Percentiles rank a stretch among this genome's conserved stretches.
phyloP scores from a whole-genome alignment of 2,329 filamentous ascomycete genomes.

The Hypoxylon rubiginosum region DNA sequence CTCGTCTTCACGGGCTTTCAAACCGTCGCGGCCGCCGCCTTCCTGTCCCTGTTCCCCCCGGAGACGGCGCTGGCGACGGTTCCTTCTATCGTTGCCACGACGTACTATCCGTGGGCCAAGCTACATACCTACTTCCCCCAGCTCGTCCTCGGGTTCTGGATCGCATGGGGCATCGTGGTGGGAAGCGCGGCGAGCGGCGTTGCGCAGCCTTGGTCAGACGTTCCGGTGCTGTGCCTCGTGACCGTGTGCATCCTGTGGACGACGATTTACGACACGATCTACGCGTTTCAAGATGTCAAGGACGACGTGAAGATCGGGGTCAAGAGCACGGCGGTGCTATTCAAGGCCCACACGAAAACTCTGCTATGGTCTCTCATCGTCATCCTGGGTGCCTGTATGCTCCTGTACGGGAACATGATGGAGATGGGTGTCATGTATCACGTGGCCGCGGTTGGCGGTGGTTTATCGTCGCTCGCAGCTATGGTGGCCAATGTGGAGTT shows the following conservation, averaged over 20 bases:
- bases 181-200: conserved; percentile 38
- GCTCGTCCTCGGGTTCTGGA: conserved; percentile 52
- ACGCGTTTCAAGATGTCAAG: conserved; percentile 51
- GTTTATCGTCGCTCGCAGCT: conserved; percentile 37
- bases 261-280: conserved; percentile 54
- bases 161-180: conserved; percentile 50
- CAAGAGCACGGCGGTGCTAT: conserved; percentile 51
- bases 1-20: conserved; percentile 49
- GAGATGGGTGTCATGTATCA: too few relatives aligned
- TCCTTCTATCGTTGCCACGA: conserved; percentile 44
- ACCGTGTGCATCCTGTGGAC: conserved; percentile 49
- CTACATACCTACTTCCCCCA: conserved; percentile 52
- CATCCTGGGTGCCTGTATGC: too few relatives aligned
- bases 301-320: conserved; percentile 52
- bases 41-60: conserved; percentile 41
- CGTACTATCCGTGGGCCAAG: conserved; percentile 54
- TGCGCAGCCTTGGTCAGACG: conserved; percentile 32
- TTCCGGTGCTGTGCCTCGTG: conserved; percentile 38
- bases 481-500: conserved; percentile 48
- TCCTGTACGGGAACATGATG: too few relatives aligned
- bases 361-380: too few relatives aligned
- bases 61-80: conserved; percentile 35
- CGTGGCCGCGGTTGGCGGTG: conserved; percentile 41
- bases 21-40: conserved; percentile 37
- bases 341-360: conserved; percentile 42